A percentile compares a stretch with the other conserved stretches of the same genome.
Evolutionary conservation across 805 yeast genomes (phyloP).

Genomic region (Candida jianshihensis): DNA sequence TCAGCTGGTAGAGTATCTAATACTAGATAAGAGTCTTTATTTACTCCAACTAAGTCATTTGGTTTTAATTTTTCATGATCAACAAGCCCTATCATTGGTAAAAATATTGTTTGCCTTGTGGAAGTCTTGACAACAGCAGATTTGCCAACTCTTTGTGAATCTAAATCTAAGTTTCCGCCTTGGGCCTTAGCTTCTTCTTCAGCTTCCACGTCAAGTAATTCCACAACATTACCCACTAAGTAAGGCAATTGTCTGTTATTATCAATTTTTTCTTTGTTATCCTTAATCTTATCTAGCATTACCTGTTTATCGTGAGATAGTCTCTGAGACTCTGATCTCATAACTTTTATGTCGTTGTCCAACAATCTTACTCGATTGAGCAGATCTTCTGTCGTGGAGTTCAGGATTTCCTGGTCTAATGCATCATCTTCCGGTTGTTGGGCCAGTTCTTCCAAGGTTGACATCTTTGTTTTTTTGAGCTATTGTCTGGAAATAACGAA

Average conservation of each 20-base stretch:
- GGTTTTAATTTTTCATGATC: constrained; percentile 90
- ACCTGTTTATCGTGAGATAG: constrained; percentile 87
- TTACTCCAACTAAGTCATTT: constrained; percentile 96
- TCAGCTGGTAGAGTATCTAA: constrained; percentile 95
- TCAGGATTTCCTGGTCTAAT: constrained; percentile 76
- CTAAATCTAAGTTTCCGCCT: constrained; percentile 92
- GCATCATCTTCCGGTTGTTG: constrained; percentile 44
- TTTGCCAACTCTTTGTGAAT: constrained; percentile 85
- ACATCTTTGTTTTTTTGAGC: constrained; percentile 37
- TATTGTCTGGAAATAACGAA: too few relatives aligned
- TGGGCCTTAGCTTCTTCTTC: constrained; percentile 76
- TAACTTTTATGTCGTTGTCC: constrained; percentile 92
- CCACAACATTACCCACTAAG: constrained; percentile 94
- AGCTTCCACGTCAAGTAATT: constrained; percentile 79
- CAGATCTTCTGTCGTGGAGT: constrained; percentile 74
- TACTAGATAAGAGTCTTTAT: constrained; percentile 90
- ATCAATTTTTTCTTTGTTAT: constrained; percentile 91
- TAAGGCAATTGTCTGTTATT: constrained; percentile 95
- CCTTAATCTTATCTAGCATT: constrained; percentile 90
- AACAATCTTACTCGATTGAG: constrained; percentile 78
- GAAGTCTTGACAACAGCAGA: constrained; percentile 98
- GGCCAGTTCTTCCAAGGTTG: constrained; percentile 80
- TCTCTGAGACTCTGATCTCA: constrained; percentile 87
- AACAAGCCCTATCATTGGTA: constrained; percentile 93
- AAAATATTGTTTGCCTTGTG: constrained; percentile 93